Percentiles rank a stretch among this genome's conserved stretches.
phyloP scores from a whole-genome alignment of 495 filamentous ascomycete genomes.

The Bombardia bombarda region DNA sequence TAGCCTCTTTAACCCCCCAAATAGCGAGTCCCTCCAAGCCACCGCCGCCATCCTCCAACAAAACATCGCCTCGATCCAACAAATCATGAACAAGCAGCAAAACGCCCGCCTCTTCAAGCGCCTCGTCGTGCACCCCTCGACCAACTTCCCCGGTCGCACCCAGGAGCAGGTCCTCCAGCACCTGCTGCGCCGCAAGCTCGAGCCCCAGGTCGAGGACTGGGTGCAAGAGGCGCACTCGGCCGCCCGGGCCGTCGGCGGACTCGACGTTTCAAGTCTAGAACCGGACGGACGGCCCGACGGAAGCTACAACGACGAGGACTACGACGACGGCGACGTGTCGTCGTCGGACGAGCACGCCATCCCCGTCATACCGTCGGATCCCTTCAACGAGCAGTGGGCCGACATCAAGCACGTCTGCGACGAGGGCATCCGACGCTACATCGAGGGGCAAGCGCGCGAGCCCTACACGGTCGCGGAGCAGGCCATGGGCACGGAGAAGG shows the following conservation, averaged over 20 bases:
- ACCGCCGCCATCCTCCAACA: slow-evolving; percentile 57
- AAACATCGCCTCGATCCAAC: slow-evolving; percentile 52
- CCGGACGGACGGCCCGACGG: too few relatives aligned
- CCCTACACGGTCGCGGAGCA: slow-evolving; percentile 62
- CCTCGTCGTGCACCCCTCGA: slow-evolving; percentile 62
- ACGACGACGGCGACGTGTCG: slow-evolving; percentile 18
- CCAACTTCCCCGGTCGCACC: slow-evolving; percentile 65
- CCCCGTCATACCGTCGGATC: slow-evolving; percentile 28
- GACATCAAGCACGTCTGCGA: slow-evolving; percentile 32
- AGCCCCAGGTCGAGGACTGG: slow-evolving; percentile 65
- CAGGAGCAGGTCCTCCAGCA: slow-evolving; percentile 55
- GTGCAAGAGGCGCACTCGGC: slow-evolving; percentile 52
- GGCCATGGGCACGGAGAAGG: slow-evolving; percentile 56
- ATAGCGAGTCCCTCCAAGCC: slow-evolving; percentile 61
- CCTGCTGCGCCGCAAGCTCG: slow-evolving; percentile 72
- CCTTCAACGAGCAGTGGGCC: slow-evolving; percentile 33
- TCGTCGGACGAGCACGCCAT: slow-evolving; percentile 19
- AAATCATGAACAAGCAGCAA: slow-evolving; percentile 47
- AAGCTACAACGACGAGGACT: slow-evolving; percentile 20
- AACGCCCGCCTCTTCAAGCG: slow-evolving; percentile 54
- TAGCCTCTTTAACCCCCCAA: neutral
- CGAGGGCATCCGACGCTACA: slow-evolving; percentile 29
- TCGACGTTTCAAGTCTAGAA: too few relatives aligned
- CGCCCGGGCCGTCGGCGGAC: slow-evolving; percentile 11
- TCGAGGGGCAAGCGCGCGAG: slow-evolving; percentile 41